phyloP scores from a whole-genome alignment of 768 basidiomycete genomes.

The Butyriboletus loyo region DNA sequence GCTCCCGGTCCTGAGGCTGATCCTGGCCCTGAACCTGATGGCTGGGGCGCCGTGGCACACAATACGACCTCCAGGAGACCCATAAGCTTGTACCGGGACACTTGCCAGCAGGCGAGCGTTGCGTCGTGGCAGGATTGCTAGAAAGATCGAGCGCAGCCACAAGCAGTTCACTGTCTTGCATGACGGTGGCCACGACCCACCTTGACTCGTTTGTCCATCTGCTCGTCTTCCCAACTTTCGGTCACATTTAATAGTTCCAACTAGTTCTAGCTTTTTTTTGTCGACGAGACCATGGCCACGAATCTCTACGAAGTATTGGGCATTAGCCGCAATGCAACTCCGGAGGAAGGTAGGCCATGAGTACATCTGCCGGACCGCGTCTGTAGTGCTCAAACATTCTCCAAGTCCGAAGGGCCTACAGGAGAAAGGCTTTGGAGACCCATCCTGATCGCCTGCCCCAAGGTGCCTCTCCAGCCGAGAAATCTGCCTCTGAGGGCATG shows the following conservation, averaged over 20 bases:
- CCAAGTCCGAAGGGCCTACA: slow-evolving; percentile 77
- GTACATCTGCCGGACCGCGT: neutral
- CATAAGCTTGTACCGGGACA: slow-evolving; percentile 30
- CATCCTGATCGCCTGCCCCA: slow-evolving; percentile 72
- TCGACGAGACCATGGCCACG: slow-evolving; percentile 42
- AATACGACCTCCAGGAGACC: slow-evolving; percentile 66
- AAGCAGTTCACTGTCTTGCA: neutral
- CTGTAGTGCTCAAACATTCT: slow-evolving; percentile 4
- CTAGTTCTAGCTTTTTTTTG: neutral
- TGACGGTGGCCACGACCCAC: neutral
- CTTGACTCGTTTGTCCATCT: neutral
- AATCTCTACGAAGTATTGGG: slow-evolving; percentile 66
- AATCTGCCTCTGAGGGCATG: slow-evolving; percentile 56
- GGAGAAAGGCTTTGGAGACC: slow-evolving; percentile 63
- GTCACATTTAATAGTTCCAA: neutral
- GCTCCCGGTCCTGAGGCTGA: slow-evolving; percentile 52
- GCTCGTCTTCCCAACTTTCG: neutral
- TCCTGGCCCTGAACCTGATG: slow-evolving; percentile 36
- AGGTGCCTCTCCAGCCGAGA: slow-evolving; percentile 55
- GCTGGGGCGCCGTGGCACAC: slow-evolving; percentile 53
- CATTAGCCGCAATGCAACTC: slow-evolving; percentile 48
- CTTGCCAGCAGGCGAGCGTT: neutral
- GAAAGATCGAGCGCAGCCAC: slow-evolving; percentile 19
- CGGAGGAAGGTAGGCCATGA: slow-evolving; percentile 57
- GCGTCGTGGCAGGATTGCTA: neutral